These are phyloP conservation scores for Scheffersomyces titani DNA, from an alignment of 1,139 yeast genomes.

Conservation along the genomic window DNA sequence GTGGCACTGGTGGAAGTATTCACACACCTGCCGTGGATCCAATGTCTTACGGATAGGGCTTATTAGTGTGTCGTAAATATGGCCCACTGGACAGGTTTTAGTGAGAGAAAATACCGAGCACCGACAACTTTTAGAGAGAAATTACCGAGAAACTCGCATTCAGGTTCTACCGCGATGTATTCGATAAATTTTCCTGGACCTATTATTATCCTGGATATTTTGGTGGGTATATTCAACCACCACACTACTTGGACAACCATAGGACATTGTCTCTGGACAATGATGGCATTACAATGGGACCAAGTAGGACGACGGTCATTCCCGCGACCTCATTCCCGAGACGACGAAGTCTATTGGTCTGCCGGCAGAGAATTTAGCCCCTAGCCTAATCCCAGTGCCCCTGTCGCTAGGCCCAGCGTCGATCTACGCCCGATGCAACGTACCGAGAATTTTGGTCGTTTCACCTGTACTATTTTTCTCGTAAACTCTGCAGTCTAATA, in stretches of 20 bases:
- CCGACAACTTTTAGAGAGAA: background rate
- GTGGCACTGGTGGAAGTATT: too few relatives aligned
- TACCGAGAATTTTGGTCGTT: background rate
- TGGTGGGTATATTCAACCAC: background rate
- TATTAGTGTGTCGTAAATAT: background rate
- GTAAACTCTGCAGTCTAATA: background rate
- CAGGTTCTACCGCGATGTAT: background rate
- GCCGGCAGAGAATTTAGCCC: background rate
- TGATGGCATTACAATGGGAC: background rate
- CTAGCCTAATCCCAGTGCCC: background rate
- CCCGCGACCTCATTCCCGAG: background rate
- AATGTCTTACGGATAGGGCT: background rate
- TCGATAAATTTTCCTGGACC: background rate
- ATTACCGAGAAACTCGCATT: background rate
- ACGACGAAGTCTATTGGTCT: too few relatives aligned
- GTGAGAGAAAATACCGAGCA: background rate
- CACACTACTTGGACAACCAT: background rate
- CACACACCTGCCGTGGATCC: background rate
- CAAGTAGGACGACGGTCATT: background rate
- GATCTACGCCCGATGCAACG: background rate
- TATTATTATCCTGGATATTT: background rate
- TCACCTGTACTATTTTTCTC: background rate
- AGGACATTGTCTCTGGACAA: background rate
- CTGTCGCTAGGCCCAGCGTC: background rate
- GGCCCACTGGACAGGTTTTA: background rate